These are phyloP conservation scores for Fomitopsis betulina DNA, from an alignment of 1,284 basidiomycete species.

Conservation along the genomic window DNA sequence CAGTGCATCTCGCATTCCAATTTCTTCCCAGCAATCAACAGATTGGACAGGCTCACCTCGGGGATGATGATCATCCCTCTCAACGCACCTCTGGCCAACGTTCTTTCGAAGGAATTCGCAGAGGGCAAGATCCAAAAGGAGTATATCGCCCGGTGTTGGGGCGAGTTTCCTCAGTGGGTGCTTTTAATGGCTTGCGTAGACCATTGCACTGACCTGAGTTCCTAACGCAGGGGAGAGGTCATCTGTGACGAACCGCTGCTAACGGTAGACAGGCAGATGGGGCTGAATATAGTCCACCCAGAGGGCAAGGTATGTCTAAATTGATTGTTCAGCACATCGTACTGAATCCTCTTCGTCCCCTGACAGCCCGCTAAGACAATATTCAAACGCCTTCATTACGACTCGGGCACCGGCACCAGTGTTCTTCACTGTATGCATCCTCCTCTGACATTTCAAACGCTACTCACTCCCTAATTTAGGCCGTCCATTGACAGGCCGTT, in stretches of 20 bases:
- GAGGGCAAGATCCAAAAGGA: conserved; percentile 83
- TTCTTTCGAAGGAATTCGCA: conserved; percentile 79
- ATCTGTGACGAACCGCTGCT: conserved; percentile 85
- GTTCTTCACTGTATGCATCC: conserved; percentile 76
- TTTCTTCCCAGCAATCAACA: conserved; percentile 73
- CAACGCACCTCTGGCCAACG: conserved; percentile 65
- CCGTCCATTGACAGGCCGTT: conserved; percentile 82
- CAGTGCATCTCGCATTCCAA: not conserved
- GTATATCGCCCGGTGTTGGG: conserved; percentile 84
- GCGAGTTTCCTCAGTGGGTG: conserved; percentile 78
- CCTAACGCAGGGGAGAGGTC: conserved; percentile 59
- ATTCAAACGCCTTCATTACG: conserved; percentile 85
- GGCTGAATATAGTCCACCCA: conserved; percentile 90
- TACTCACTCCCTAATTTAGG: conserved; percentile 39
- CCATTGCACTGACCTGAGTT: not conserved
- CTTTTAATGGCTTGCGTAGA: not conserved
- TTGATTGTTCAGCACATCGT: not conserved
- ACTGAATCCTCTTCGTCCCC: not conserved
- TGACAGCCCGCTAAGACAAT: conserved; percentile 82
- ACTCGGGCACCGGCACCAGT: conserved; percentile 77
- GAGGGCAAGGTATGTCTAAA: conserved; percentile 71
- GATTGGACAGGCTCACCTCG: conserved; percentile 92
- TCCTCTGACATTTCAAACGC: not conserved
- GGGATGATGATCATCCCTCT: conserved; percentile 95
- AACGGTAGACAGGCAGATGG: conserved; percentile 94